These are phyloP conservation scores for Colletotrichum sp. DNA, from an alignment of 2,329 filamentous ascomycete species.

Conservation along the genomic window DNA sequence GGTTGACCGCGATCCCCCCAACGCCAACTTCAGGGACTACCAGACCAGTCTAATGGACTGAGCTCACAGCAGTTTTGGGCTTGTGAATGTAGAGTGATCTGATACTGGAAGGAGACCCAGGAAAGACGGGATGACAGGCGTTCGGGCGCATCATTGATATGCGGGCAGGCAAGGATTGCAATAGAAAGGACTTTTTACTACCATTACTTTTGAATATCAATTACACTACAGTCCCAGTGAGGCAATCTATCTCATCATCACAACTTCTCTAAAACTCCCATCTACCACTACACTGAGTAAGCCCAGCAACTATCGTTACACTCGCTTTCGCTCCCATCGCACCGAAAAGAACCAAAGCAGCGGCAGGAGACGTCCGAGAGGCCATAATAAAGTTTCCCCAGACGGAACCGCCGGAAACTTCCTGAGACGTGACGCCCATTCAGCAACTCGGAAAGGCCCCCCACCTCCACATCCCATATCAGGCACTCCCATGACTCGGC, in stretches of 20 bases:
- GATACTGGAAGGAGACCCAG: neutral
- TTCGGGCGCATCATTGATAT: neutral
- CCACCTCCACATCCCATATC: neutral
- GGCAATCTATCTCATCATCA: neutral
- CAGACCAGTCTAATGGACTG: neutral
- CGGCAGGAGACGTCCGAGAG: neutral
- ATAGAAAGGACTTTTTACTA: neutral
- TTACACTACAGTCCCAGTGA: neutral
- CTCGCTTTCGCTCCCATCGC: neutral
- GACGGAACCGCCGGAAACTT: neutral
- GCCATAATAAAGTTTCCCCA: neutral
- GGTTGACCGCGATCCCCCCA: constrained; percentile 40
- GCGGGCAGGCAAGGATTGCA: neutral
- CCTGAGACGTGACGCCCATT: neutral
- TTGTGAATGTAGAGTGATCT: neutral
- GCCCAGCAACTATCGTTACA: neutral
- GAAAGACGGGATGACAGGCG: neutral
- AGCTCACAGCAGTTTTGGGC: neutral
- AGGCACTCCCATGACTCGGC: neutral
- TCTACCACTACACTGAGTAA: neutral
- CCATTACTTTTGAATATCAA: neutral
- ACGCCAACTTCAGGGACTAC: constrained; percentile 41
- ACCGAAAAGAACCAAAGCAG: rapidly evolving
- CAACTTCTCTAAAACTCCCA: neutral
- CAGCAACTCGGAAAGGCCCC: neutral